Evolutionary conservation across 257 asterid species (phyloP).

Genomic region (Nicotiana sylvestris): DNA sequence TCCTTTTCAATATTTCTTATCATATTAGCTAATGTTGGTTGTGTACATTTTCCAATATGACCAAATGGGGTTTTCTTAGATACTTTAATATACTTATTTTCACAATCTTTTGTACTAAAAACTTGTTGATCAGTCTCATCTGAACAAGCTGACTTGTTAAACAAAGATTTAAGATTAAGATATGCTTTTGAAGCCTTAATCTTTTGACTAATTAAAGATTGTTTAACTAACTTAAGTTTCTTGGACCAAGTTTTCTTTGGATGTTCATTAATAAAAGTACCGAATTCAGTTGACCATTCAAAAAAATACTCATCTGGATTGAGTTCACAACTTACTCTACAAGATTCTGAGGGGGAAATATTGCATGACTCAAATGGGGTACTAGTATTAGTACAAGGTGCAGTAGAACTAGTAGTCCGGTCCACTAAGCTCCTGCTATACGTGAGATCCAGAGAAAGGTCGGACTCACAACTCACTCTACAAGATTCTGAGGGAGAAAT

Average conservation of each 20-base stretch:
- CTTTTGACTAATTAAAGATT: constrained; percentile 33
- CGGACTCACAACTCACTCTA: constrained; percentile 54
- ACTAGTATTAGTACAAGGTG: constrained; percentile 35
- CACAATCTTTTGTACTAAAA: constrained; percentile 1
- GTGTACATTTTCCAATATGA: constrained; percentile 23
- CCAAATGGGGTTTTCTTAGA: constrained; percentile 31
- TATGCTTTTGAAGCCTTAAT: constrained; percentile 35
- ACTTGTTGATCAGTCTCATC: constrained; percentile 19
- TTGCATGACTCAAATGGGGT: constrained; percentile 49
- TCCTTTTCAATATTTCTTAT: constrained; percentile 36
- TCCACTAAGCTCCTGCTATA: too few relatives aligned
- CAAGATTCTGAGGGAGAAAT: constrained; percentile 75
- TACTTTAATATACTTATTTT: constrained; percentile 23
- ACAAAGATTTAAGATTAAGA: constrained; percentile 34
- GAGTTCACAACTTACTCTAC: constrained; percentile 72
- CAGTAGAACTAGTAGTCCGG: not conserved
- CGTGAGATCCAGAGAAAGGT: too few relatives aligned
- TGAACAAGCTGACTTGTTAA: constrained; percentile 33
- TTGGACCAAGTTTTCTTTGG: constrained; percentile 44
- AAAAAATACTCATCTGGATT: constrained; percentile 59
- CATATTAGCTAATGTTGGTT: constrained; percentile 42
- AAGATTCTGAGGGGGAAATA: constrained; percentile 70
- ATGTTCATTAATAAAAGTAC: constrained; percentile 26
- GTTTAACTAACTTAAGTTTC: constrained; percentile 38
- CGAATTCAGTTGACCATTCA: constrained; percentile 68